These are phyloP conservation scores for Hypoxylon sp. DNA, from an alignment of 2,329 filamentous ascomycete species.

Conservation along the genomic window DNA sequence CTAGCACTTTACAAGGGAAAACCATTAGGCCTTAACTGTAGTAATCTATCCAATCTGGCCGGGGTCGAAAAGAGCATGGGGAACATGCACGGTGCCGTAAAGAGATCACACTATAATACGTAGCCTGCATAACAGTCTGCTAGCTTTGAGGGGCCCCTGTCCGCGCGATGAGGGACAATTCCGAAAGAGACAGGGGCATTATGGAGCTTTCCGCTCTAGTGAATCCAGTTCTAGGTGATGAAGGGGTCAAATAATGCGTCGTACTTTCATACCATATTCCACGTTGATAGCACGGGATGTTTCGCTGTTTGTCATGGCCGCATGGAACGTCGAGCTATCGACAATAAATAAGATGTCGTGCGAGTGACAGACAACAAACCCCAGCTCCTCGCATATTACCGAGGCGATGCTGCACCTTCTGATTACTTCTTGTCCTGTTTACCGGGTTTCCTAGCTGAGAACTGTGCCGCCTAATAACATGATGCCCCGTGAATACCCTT, in stretches of 20 bases:
- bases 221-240: constrained; percentile 32
- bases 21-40: constrained; percentile 28
- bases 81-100: constrained; percentile 47
- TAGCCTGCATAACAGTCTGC: constrained; percentile 40
- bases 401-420: constrained; percentile 36
- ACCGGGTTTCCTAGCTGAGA: constrained; percentile 43
- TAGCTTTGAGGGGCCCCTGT: constrained; percentile 36
- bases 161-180: constrained; percentile 46
- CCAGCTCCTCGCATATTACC: constrained; percentile 13
- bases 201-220: constrained; percentile 44
- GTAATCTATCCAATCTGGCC: constrained; percentile 42
- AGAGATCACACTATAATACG: constrained; percentile 45
- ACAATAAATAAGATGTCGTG: constrained; percentile 27
- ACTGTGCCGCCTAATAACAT: constrained; percentile 36
- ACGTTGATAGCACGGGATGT: constrained; percentile 14
- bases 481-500: constrained; percentile 7
- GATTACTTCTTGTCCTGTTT: constrained; percentile 17
- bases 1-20: constrained; percentile 37
- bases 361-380: constrained; percentile 22
- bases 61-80: constrained; percentile 42
- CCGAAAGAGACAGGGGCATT: constrained; percentile 42
- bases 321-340: constrained; percentile 19
- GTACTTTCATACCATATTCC: constrained; percentile 21
- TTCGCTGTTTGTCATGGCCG: constrained; percentile 29
- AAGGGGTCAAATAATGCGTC: constrained; percentile 42